Evolutionary conservation across 1,284 basidiomycete species (phyloP), one percentile per base, ranked within the genome.

Genomic region (Papiliotrema fonsecae): DNA sequence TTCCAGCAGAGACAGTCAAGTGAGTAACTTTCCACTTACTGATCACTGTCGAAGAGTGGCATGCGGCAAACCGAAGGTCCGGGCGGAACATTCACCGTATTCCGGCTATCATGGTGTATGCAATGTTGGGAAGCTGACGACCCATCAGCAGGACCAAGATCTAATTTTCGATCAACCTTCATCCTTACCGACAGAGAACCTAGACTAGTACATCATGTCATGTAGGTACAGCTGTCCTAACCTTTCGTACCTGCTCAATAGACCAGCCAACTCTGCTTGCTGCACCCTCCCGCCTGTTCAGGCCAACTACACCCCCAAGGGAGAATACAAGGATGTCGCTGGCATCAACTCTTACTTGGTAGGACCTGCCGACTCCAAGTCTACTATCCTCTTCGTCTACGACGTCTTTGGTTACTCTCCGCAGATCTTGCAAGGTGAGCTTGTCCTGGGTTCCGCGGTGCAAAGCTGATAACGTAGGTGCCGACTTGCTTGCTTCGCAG

Each of bases 301-400:
- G 64, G 71, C 70, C 45, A 65, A 75, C 48, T 77, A 78, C 69
- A 68, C 73, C n/a, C 69, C 75, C 54, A 76, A 76, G 65, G 77
- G 77, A 28, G 49, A 55, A 6, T 76, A 64, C 50, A 44, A 42
- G 27, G 65, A 68, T 22, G 53, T 76, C 51, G 58, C 66, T 26
- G 75, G 68, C 31, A 57, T 72, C 51, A 75, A 74, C 61, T 63
- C 69, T 14, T 75, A 75, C 53, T 55, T 53, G 9, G 52, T 61
- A 27, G 69, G 72, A 37, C 54, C 60, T 25, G 60, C 61, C 30
- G 60, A 67, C 46, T 56, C 68, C 25, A 65, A 63, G 42, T 51
- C 57, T 39, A 63, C 62, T 44, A 54, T 73, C 19, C 43, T 72
- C n/a, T 39, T 65, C 32, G 54, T 67, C 25, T 71, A 73, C 52